Evolutionary conservation across 2,329 filamentous ascomycete genomes (phyloP).

Genomic region (Talaromyces sp.): DNA sequence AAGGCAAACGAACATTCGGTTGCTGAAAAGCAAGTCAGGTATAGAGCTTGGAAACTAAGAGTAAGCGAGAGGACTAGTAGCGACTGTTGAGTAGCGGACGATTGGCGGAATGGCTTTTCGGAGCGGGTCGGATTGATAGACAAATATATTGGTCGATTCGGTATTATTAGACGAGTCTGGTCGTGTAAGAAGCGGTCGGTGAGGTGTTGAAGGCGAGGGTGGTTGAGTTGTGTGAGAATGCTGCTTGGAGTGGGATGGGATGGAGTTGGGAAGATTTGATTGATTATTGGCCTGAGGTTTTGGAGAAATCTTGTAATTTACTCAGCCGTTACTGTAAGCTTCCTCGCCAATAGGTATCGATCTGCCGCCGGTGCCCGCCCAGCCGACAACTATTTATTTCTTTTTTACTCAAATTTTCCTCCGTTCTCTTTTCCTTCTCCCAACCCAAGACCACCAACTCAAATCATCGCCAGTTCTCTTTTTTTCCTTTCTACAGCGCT

Average conservation of each 20-base stretch:
- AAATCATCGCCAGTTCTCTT: constrained; percentile 64
- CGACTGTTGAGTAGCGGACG: constrained; percentile 6
- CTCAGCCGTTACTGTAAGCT: background rate
- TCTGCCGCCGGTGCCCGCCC: constrained; percentile 17
- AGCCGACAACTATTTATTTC: constrained; percentile 24
- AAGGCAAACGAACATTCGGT: constrained; percentile 38
- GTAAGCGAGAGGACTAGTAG: constrained; percentile 13
- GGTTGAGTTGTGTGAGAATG: background rate
- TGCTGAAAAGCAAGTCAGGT: constrained; percentile 17
- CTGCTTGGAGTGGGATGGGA: constrained; percentile 11
- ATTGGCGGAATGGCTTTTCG: background rate
- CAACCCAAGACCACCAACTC: constrained; percentile 66
- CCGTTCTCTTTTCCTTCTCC: constrained; percentile 35
- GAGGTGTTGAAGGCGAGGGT: background rate
- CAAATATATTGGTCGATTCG: background rate
- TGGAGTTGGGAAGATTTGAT: constrained; percentile 12
- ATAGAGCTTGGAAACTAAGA: constrained; percentile 7
- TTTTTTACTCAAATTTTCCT: constrained; percentile 21
- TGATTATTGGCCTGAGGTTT: constrained; percentile 12
- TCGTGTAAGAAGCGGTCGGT: background rate
- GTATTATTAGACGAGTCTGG: background rate
- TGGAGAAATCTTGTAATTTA: constrained; percentile 6
- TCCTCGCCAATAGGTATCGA: constrained; percentile 15
- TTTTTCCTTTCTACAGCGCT: constrained; percentile 54
- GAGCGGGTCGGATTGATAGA: background rate